phyloP scores from a whole-genome alignment of 768 basidiomycete genomes.

The Podaxis sp. region DNA sequence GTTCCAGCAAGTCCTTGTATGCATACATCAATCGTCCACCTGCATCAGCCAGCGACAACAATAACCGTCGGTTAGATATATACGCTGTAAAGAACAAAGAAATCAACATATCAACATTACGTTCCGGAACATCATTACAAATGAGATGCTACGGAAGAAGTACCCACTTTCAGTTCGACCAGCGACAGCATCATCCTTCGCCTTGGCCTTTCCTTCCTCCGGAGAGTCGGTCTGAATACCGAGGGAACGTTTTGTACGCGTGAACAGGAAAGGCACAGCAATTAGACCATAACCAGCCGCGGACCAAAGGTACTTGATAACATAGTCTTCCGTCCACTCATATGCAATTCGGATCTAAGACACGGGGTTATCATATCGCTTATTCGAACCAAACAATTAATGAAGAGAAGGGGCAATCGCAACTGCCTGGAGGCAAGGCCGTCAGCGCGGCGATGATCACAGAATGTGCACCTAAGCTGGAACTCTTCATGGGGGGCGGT shows the following conservation, averaged over 20 bases:
- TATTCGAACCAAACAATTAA: not conserved
- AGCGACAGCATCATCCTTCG: conserved; percentile 41
- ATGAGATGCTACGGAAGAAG: not conserved
- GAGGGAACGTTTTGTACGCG: conserved; percentile 45
- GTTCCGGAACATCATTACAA: not conserved
- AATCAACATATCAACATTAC: not conserved
- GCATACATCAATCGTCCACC: conserved; percentile 96
- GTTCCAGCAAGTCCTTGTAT: conserved; percentile 91
- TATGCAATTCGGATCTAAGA: conserved; percentile 82
- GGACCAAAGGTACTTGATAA: conserved; percentile 96
- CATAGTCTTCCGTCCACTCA: conserved; percentile 95
- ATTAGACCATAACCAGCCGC: conserved; percentile 91
- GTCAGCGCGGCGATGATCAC: not conserved
- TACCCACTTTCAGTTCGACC: conserved; percentile 47
- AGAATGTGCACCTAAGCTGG: no score
- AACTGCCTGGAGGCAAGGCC: not conserved
- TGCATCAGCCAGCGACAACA: conserved; percentile 94
- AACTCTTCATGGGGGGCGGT: no score
- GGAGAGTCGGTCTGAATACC: conserved; percentile 23
- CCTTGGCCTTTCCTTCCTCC: conserved; percentile 4
- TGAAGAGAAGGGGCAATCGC: not conserved
- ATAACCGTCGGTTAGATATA: conserved; percentile 87
- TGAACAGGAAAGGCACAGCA: conserved; percentile 84
- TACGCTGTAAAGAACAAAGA: conserved; percentile 47
- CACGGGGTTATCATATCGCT: not conserved